Evolutionary conservation across 1,139 yeast species (phyloP).

Genomic region (Suhomyces bolitotheri): DNA sequence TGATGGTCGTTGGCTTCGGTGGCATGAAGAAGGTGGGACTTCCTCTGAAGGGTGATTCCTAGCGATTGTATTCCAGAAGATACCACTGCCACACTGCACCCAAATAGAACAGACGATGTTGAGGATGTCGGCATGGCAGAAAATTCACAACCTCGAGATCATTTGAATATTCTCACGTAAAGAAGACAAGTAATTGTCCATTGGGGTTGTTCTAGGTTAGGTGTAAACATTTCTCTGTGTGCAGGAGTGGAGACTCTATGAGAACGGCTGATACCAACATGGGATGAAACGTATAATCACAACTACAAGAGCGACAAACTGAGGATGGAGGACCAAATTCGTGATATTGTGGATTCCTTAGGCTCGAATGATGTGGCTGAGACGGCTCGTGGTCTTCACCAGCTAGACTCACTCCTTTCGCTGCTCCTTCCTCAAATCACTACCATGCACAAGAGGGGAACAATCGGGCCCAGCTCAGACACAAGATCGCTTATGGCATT

Average conservation of each 20-base stretch:
- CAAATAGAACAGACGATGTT: slow-evolving; percentile 40
- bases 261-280: slow-evolving; percentile 1
- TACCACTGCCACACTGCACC: slow-evolving; percentile 72
- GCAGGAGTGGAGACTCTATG: slow-evolving; percentile 1
- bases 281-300: background rate
- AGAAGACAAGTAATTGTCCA: no score
- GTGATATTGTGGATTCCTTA: slow-evolving; percentile 19
- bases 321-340: slow-evolving; percentile 19
- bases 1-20: slow-evolving; percentile 9
- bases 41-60: slow-evolving; percentile 82
- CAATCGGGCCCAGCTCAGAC: slow-evolving; percentile 2
- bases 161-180: no score
- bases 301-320: background rate
- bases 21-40: slow-evolving; percentile 56
- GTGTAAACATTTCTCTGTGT: background rate
- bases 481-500: slow-evolving; percentile 34
- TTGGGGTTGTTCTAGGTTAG: no score
- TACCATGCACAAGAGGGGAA: slow-evolving; percentile 18
- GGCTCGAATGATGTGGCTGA: slow-evolving; percentile 16
- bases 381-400: slow-evolving; percentile 18
- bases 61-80: slow-evolving; percentile 82
- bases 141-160: background rate
- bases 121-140: slow-evolving; percentile 2
- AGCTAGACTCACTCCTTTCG: slow-evolving; percentile 21
- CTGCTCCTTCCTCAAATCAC: slow-evolving; percentile 29